Evolutionary conservation across 352 stramenopile genomes (phyloP), one percentile per base, ranked within the genome.

Genomic region (Thalassiosira mediterranea): DNA sequence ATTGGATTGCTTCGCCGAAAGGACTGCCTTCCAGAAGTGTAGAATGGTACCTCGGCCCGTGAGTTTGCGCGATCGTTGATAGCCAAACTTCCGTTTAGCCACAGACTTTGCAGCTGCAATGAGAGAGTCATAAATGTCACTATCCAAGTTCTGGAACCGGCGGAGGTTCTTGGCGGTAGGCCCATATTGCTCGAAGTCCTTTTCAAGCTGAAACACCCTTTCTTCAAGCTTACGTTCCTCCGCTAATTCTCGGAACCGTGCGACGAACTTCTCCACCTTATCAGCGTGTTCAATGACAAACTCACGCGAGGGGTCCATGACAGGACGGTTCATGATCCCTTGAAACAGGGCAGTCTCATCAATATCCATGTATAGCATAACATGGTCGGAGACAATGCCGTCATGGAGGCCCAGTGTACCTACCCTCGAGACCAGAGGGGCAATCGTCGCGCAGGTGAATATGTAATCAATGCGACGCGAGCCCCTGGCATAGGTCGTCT

Each of bases 1-100:
- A 4, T 21, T n/a, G 8, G 3, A 37, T 11, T 3, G 1, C 8
- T 64, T 57, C 3, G 56, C 19, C 26, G 67, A 70, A 15, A 37
- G n/a, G 15, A 63, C 37, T 5, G 48, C 32, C 38, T 70, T 76
- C 57, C 67, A 76, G 37, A 69, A 76, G 17, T 59, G 52, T 1
- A 56, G 5, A 40, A 7, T 1, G 0, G 10, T 0, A 5, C 67
- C 57, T 11, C n/a, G 15, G 10, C 5, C 5, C 7, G 56, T 59
- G 7, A 76, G 23, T 13, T 56, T 42, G 7, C 13, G 48, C 13
- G 67, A 76, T 17, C 67, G 40, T 29, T 70, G 40, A 28, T 70
- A 76, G 13, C 56, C 63, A 47, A 48, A 72, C 28, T 72, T 63
- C 25, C 46, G 25, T 19, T 52, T 51, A 4, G 13, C 37, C 1